phyloP scores from a whole-genome alignment of 192 early-diverging fungal genomes.

The Phlyctochytrium planicorne region DNA sequence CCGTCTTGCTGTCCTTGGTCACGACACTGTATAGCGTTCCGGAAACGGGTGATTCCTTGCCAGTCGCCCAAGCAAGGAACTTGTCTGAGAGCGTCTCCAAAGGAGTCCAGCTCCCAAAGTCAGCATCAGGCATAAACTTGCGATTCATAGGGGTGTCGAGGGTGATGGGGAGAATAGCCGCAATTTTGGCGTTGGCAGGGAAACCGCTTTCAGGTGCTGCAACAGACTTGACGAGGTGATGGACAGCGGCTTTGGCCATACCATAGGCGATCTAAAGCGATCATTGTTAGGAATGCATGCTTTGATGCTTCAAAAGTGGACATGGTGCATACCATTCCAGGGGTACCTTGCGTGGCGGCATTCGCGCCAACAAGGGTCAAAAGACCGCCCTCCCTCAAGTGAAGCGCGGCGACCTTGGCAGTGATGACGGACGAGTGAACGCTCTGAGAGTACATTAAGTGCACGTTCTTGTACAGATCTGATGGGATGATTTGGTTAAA shows the following conservation, averaged over 20 bases:
- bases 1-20: constrained; percentile 59
- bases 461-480: constrained; percentile 65
- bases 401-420: constrained; percentile 70
- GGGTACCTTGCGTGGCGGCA: constrained; percentile 71
- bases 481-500: neutral
- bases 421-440: constrained; percentile 82
- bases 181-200: constrained; percentile 62
- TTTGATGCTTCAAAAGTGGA: constrained; percentile 1
- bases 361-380: constrained; percentile 78
- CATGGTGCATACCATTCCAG: constrained; percentile 42
- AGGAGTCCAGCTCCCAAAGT: constrained; percentile 84
- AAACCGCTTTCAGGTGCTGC: constrained; percentile 73
- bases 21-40: constrained; percentile 65
- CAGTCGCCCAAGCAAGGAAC: constrained; percentile 60
- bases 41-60: constrained; percentile 39
- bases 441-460: constrained; percentile 78
- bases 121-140: constrained; percentile 79
- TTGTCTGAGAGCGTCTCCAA: constrained; percentile 68
- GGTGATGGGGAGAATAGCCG: constrained; percentile 62
- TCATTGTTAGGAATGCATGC: constrained; percentile 21
- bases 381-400: constrained; percentile 71
- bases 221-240: constrained; percentile 80
- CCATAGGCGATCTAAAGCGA: constrained; percentile 80
- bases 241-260: constrained; percentile 89
- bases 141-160: constrained; percentile 93